Base-by-base conservation (phyloP, 129 eudicot species). In the Centrapalus pauciflorus region DNA sequence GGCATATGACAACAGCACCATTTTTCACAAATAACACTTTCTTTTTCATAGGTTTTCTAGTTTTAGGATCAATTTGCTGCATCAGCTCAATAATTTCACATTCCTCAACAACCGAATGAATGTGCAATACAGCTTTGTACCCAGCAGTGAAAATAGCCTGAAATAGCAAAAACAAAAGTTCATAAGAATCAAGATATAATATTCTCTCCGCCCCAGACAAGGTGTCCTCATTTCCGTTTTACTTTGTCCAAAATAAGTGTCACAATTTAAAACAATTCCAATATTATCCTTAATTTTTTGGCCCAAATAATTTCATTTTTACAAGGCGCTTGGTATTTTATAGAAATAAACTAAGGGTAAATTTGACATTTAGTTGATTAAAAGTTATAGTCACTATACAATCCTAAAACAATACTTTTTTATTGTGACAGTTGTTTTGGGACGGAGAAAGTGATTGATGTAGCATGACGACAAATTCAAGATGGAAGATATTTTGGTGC, bases 81-180 rank as follows among this genome's bases (percentile, higher is more conserved):
- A 78, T 76, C 75, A 87, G 71, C 64, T 91, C 96, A 33, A 91
- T 80, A 72, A 91, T 87, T 80, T 91, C 96, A 41, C 96, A 91
- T 81, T 91, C 95, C 72, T 91, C 95, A 24, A 87, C 87, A 50
- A 87, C 87, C 59, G 96, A 58, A 75, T 91, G 98, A 59, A 87
- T 75, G 69, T 91, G 96, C 89, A 91, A 73, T 33, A 87, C 83
- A 50, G 98, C 98, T 74, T 88, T 91, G 79, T 91, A 91, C n/a
- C 98, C 95, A 66, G 96, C 96, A 62, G 90, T 83, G 55, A 87
- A 91, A 49, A 92, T 88, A 50, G 96, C 95, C 98, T 92, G 70
- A 7, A 55, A 69, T 4, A 56, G 33, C 23, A 35, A 21, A 2
- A 59, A 11, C 5, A 17, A 35, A 27, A n/a, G 29, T 41, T 59